Conservation (phyloP, 768 basidiomycete species). For the Lactifluus echinatus region DNA sequence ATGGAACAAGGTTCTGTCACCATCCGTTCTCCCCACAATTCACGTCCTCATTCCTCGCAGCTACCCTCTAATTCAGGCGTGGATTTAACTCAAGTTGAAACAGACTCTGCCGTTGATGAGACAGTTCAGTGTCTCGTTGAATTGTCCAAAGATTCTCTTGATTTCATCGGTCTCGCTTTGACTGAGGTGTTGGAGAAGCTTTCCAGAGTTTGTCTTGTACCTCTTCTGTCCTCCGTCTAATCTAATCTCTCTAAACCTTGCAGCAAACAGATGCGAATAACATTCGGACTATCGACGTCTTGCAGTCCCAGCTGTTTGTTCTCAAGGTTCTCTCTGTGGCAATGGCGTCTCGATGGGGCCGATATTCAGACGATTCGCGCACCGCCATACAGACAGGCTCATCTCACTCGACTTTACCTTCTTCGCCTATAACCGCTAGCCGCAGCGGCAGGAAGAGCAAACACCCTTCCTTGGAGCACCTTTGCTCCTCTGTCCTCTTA, state of each 20-base stretch:
- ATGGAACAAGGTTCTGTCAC: slow-evolving; percentile 61
- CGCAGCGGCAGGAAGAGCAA: slow-evolving; percentile 26
- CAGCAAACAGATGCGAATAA: slow-evolving; percentile 50
- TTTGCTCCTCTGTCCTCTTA: slow-evolving; percentile 36
- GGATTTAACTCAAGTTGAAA: slow-evolving; percentile 62
- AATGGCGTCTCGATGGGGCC: slow-evolving; percentile 69
- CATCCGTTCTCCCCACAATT: not conserved
- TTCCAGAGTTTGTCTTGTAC: slow-evolving; percentile 47
- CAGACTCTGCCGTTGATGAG: slow-evolving; percentile 64
- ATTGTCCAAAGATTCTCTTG: slow-evolving; percentile 65
- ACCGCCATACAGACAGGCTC: slow-evolving; percentile 37
- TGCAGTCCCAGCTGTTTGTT: slow-evolving; percentile 82
- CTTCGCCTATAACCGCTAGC: slow-evolving; percentile 26
- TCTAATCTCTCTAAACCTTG: not conserved
- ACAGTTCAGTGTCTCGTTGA: slow-evolving; percentile 75
- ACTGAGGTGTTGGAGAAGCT: slow-evolving; percentile 72
- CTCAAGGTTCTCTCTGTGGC: slow-evolving; percentile 73
- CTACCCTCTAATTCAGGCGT: slow-evolving; percentile 80
- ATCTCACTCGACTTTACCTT: slow-evolving; percentile 30
- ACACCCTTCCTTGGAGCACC: slow-evolving; percentile 38
- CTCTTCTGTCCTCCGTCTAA: not conserved
- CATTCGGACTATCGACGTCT: slow-evolving; percentile 52
- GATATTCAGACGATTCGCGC: slow-evolving; percentile 34
- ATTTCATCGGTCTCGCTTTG: slow-evolving; percentile 72
- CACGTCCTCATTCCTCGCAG: slow-evolving; percentile 33